These are phyloP conservation scores for Flaveria robusta DNA, from an alignment of 129 eudicot species.

Conservation along the genomic window DNA sequence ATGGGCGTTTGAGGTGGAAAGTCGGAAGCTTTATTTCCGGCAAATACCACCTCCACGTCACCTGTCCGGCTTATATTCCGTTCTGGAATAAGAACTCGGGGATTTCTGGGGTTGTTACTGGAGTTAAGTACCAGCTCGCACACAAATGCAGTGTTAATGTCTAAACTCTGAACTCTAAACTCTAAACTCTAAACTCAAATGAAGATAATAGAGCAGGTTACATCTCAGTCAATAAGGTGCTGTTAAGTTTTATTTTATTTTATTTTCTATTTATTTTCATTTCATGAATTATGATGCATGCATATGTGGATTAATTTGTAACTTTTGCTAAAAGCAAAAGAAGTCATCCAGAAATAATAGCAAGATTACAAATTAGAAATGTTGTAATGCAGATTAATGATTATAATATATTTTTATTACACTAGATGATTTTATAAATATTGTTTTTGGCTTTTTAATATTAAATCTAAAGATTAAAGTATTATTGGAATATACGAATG, in stretches of 20 bases:
- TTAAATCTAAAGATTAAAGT: not conserved
- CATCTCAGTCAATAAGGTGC: conserved; percentile 9
- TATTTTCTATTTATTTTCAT: not conserved
- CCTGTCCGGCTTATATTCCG: conserved; percentile 64
- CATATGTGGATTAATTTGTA: conserved; percentile 36
- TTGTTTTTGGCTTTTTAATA: conserved; percentile 15
- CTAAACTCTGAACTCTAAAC: conserved; percentile 30
- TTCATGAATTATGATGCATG: conserved; percentile 31
- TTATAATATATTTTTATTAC: not conserved
- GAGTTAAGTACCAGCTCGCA: conserved; percentile 64
- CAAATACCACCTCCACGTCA: conserved; percentile 62
- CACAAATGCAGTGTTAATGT: conserved; percentile 61
- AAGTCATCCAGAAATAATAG: conserved; percentile 14
- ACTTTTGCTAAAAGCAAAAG: conserved; percentile 43
- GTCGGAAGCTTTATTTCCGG: conserved; percentile 66
- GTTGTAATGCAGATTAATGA: conserved; percentile 33
- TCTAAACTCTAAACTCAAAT: too few relatives aligned
- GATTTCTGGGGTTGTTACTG: conserved; percentile 46
- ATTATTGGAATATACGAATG: not conserved
- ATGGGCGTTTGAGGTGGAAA: conserved; percentile 71
- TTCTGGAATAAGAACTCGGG: conserved; percentile 55
- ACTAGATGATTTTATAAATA: not conserved
- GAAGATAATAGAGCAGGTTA: too few relatives aligned
- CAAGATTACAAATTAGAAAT: conserved; percentile 42
- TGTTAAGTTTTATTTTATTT: conserved; percentile 20